A percentile compares a stretch with the other conserved stretches of the same genome.
phyloP scores from a whole-genome alignment of 345 rosid genomes.

The Turnera subulata region DNA sequence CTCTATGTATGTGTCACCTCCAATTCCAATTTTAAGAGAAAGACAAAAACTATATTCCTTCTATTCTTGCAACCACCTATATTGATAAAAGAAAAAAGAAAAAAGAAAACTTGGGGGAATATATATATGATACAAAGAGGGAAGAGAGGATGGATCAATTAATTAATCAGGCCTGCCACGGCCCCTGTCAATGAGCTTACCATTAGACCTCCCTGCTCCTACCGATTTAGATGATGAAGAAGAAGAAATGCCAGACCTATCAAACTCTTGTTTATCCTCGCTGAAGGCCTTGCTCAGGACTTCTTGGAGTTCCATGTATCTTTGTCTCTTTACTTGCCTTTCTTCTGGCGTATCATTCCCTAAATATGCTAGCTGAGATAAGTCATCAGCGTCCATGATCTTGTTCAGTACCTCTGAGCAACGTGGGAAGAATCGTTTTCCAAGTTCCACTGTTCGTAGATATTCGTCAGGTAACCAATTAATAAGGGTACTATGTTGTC shows the following conservation, averaged over 20 bases:
- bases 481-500: too few species aligned
- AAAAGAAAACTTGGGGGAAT: too few species aligned
- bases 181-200: slow-evolving; percentile 14
- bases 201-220: slow-evolving; percentile 17
- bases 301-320: slow-evolving; percentile 62
- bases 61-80: too few species aligned
- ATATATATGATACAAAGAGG: too few species aligned
- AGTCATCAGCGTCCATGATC: slow-evolving; percentile 66
- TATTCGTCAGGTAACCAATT: too few species aligned
- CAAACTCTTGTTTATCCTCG: slow-evolving; percentile 59
- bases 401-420: slow-evolving; percentile 65
- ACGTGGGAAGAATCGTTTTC: slow-evolving; percentile 68
- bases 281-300: slow-evolving; percentile 48
- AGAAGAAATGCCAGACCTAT: slow-evolving; percentile 39
- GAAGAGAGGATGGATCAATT: too few species aligned
- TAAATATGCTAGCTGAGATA: slow-evolving; percentile 45
- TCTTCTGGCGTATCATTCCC: slow-evolving; percentile 56
- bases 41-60: too few species aligned
- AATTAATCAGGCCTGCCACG: too few species aligned
- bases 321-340: slow-evolving; percentile 40
- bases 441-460: slow-evolving; percentile 62
- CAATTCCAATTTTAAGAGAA: too few species aligned
- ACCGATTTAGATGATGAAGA: slow-evolving; percentile 41
- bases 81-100: too few species aligned
- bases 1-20: too few species aligned